A percentile compares a stretch with the other conserved stretches of the same genome.
Conservation (phyloP, 345 rosid species). For the Moricandia arvensis region DNA sequence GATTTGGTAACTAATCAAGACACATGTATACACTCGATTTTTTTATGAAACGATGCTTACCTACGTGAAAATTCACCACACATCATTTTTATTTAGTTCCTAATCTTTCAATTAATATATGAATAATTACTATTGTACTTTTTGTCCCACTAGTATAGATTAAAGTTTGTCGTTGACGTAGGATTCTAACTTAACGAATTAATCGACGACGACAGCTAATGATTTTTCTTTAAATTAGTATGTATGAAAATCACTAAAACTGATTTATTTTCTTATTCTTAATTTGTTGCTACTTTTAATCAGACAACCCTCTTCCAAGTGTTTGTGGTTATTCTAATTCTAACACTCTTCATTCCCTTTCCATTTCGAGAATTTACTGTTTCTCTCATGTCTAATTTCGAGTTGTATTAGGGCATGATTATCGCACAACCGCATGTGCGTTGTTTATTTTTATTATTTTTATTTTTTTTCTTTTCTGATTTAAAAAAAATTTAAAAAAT, state of each 20-base stretch:
- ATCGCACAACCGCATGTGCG: too few species aligned
- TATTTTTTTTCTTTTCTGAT: too few species aligned
- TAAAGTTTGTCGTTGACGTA: not conserved
- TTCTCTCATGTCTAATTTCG: not conserved
- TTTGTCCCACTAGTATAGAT: not conserved
- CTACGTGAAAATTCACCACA: too few species aligned
- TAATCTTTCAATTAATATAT: not conserved
- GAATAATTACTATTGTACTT: not conserved
- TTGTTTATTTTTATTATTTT: too few species aligned
- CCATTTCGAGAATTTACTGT: not conserved
- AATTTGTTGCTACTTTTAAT: not conserved
- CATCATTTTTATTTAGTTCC: too few species aligned
- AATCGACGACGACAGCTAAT: not conserved
- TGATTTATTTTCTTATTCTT: not conserved
- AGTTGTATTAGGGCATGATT: too few species aligned
- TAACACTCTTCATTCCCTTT: not conserved
- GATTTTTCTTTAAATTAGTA: too few species aligned
- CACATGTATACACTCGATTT: too few species aligned
- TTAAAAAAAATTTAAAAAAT: too few species aligned
- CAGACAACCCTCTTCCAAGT: not conserved
- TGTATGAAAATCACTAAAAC: not conserved
- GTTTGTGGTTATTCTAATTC: not conserved
- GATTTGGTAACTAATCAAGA: too few species aligned
- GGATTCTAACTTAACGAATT: not conserved
- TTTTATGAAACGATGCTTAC: too few species aligned